A percentile compares a stretch with the other conserved stretches of the same genome.
phyloP scores from a whole-genome alignment of 441 rosid species.

The Adansonia rubrostipa region DNA sequence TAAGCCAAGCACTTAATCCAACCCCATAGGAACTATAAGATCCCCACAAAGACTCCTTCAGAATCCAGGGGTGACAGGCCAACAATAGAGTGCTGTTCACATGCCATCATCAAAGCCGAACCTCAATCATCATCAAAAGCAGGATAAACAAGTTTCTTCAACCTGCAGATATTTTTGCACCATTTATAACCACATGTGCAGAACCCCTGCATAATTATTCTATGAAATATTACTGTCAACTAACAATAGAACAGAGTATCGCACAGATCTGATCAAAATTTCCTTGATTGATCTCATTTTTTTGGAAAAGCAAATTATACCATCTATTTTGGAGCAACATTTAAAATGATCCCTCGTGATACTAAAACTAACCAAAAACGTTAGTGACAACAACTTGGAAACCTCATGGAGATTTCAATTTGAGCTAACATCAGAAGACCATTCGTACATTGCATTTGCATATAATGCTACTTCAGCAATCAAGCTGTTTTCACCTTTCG shows the following conservation, averaged over 20 bases:
- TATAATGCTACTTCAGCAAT: conserved; percentile 27
- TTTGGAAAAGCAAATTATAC: conserved; percentile 22
- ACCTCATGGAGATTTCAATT: conserved; percentile 24
- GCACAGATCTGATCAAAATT: conserved; percentile 29
- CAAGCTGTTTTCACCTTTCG: conserved; percentile 84
- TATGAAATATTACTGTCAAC: background rate
- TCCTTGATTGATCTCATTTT: conserved; percentile 30
- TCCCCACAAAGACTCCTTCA: background rate
- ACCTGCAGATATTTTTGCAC: background rate
- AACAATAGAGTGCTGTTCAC: background rate
- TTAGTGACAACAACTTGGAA: conserved; percentile 12
- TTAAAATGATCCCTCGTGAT: conserved; percentile 26
- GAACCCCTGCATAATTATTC: background rate
- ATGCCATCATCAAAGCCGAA: background rate
- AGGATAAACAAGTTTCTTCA: background rate
- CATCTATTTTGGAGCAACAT: conserved; percentile 24
- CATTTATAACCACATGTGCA: background rate
- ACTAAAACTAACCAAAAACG: conserved; percentile 17
- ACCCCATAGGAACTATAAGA: background rate
- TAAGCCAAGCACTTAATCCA: background rate
- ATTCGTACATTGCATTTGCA: conserved; percentile 12
- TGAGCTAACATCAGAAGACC: conserved; percentile 27
- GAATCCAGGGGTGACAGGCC: background rate
- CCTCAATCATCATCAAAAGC: background rate
- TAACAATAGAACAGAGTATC: background rate